Base-by-base conservation (phyloP, 805 yeast genomes). In the Candida maesae region DNA sequence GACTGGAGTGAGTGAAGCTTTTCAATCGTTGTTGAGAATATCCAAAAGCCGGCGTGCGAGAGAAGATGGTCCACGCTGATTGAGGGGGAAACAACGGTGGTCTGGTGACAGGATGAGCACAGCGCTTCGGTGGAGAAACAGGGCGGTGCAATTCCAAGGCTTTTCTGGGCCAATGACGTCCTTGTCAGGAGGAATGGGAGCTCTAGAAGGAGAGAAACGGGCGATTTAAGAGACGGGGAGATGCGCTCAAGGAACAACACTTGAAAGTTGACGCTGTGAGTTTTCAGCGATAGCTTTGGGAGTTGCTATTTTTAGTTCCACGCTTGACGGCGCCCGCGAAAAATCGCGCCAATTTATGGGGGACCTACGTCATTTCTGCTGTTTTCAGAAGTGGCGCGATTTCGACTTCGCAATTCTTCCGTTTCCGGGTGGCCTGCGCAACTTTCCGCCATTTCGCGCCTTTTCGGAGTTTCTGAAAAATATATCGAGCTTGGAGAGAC, bases 291-390 rank as follows among this genome's bases (percentile, higher is more conserved):
- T 31, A 20, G 34, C 27, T 33, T n/a, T 10, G 33, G 13, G 7
- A 7, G 38, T 36, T 36, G 39, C 39, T 36, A 36, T 36, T 36
- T 36, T 36, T 36, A 36, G 39, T 30, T 17, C 6, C 25, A 23
- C 35, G 6, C n/a, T n/a, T n/a, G 25, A 9, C 17, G 17, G 18
- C 33, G 21, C 17, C 16, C 35, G 35, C 35, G 35, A 32, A 32
- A 32, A 32, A 29, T 26, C 19, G 32, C 32, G 19, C 19, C 19
- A n/a, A 12, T 9, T 18, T 30, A 16, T 16, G 33, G 33, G 33
- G 35, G 8, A 32, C 11, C 7, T 23, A 33, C 36, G 36, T 33
- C 36, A 33, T 34, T n/a, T 14, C 25, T 34, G 7, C 24, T 24
- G 5, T 11, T 10, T 25, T 25, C 13, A 13, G 36, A 5, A 11